Conservation (phyloP, 2,329 filamentous ascomycete genomes). For the Clarireedia hainanense region DNA sequence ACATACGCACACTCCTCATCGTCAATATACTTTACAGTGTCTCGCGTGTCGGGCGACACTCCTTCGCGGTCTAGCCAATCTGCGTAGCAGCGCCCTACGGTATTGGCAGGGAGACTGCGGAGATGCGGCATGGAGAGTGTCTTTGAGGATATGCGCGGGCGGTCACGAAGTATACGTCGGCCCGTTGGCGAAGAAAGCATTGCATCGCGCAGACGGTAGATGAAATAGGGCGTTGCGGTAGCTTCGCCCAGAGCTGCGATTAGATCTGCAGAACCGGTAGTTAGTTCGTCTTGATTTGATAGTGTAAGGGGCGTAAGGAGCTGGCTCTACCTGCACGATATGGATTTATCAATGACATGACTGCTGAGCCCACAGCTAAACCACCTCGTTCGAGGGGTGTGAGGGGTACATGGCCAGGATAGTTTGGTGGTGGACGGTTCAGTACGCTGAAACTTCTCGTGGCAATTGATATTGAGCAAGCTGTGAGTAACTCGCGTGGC, state of each 20-base stretch:
- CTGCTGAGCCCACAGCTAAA: slow-evolving; percentile 57
- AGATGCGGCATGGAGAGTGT: slow-evolving; percentile 59
- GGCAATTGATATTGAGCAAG: slow-evolving; percentile 20
- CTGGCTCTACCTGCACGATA: slow-evolving; percentile 58
- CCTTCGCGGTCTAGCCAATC: slow-evolving; percentile 91
- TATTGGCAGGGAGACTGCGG: slow-evolving; percentile 62
- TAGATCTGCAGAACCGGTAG: slow-evolving; percentile 54
- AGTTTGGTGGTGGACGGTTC: slow-evolving; percentile 54
- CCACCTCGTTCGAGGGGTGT: slow-evolving; percentile 68
- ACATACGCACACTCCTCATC: slow-evolving; percentile 95
- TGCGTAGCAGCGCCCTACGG: slow-evolving; percentile 75
- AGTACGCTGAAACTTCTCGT: slow-evolving; percentile 65
- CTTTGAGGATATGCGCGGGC: slow-evolving; percentile 76
- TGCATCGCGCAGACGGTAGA: slow-evolving; percentile 79
- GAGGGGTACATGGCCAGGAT: slow-evolving; percentile 74
- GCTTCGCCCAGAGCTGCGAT: slow-evolving; percentile 92
- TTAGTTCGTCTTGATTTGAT: background rate
- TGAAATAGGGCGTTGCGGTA: slow-evolving; percentile 91
- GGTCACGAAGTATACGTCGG: slow-evolving; percentile 81
- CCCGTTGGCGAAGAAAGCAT: slow-evolving; percentile 84
- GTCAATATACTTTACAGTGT: slow-evolving; percentile 80
- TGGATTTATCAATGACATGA: slow-evolving; percentile 63
- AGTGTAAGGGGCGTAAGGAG: background rate
- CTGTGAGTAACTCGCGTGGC: slow-evolving; percentile 21
- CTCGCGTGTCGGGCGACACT: slow-evolving; percentile 83